Evolutionary conservation across 208 protist species (phyloP).

Genomic region (Angomonas deanei): DNA sequence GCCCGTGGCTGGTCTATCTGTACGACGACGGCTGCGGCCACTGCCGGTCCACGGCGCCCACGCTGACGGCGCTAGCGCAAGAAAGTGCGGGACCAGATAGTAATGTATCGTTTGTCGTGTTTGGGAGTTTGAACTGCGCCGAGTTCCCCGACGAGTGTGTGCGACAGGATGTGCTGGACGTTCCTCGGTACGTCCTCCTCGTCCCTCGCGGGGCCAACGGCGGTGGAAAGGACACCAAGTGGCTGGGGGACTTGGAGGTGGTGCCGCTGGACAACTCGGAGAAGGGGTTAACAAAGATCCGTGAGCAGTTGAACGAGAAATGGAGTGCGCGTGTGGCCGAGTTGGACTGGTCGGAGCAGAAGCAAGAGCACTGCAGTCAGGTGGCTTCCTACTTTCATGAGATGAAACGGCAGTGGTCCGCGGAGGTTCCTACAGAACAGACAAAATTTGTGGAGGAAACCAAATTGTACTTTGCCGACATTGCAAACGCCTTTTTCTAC

Average conservation of each 20-base stretch:
- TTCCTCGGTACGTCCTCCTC: conserved; percentile 26
- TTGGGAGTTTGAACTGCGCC: conserved; percentile 49
- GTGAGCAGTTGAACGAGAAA: neutral
- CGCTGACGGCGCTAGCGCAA: neutral
- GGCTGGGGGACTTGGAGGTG: conserved; percentile 14
- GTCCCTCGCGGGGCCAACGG: neutral
- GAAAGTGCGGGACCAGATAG: neutral
- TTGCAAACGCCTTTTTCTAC: conserved; percentile 60
- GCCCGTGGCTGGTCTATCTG: conserved; percentile 56
- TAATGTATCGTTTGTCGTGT: conserved; percentile 1
- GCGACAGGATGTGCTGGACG: conserved; percentile 24
- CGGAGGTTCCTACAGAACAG: neutral
- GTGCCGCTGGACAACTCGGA: neutral
- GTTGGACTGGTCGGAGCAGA: neutral
- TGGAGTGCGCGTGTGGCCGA: neutral
- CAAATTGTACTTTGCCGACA: neutral
- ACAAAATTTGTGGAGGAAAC: neutral
- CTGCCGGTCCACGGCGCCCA: conserved; percentile 33
- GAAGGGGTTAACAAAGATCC: neutral
- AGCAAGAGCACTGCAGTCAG: neutral
- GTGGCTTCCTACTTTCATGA: neutral
- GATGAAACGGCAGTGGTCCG: neutral
- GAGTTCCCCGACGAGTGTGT: conserved; percentile 18
- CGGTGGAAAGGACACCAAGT: too few species aligned
- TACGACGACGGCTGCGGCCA: conserved; percentile 53